Conservation (phyloP, 257 asterid species). For the Solanum bulbocastanum region DNA sequence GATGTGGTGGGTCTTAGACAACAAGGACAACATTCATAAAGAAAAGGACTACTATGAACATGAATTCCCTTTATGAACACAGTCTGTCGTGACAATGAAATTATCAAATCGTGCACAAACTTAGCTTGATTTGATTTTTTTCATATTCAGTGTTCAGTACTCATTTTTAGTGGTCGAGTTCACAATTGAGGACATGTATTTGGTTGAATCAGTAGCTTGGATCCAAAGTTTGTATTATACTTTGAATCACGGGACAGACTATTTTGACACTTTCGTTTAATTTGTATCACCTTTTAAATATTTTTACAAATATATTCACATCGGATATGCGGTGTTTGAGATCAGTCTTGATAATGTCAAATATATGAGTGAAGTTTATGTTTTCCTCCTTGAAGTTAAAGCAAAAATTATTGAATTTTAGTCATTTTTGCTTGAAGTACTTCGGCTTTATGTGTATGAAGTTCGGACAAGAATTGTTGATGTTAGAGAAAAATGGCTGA, state of each 20-base stretch:
- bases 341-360: not conserved
- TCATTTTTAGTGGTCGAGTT: fast-evolving
- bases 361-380: not conserved
- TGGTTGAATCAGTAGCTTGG: not conserved
- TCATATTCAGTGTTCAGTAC: not conserved
- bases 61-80: not conserved
- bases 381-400: not conserved
- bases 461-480: not conserved
- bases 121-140: not conserved
- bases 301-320: not conserved
- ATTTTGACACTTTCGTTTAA: not conserved
- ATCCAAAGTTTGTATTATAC: not conserved
- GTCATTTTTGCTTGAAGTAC: not conserved
- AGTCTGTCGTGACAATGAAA: not conserved
- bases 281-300: not conserved
- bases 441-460: not conserved
- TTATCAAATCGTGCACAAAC: not conserved
- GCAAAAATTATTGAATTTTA: not conserved
- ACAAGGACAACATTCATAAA: not conserved
- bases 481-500: not conserved
- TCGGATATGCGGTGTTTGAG: not conserved
- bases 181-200: not conserved
- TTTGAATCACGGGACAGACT: not conserved
- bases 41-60: not conserved
- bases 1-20: not conserved